Conservation (phyloP, 306 rosid species). For the Vigna mungo region DNA sequence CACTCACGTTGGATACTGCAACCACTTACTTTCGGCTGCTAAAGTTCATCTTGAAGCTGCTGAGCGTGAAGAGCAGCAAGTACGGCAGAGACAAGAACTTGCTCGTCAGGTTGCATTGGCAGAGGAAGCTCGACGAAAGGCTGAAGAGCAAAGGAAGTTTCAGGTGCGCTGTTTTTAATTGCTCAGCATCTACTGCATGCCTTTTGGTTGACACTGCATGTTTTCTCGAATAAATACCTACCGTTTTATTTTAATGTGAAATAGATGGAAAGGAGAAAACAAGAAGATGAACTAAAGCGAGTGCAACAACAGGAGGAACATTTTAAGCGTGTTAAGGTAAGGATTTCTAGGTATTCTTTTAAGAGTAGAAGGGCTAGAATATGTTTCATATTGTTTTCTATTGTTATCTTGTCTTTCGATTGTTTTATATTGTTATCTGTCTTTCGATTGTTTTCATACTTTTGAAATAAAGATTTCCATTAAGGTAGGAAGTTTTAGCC, state of each 20-base stretch:
- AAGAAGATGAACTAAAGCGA: slow-evolving; percentile 91
- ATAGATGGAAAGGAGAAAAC: slow-evolving; percentile 96
- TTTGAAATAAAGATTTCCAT: neutral
- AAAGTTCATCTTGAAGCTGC: slow-evolving; percentile 92
- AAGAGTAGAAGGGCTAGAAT: slow-evolving; percentile 27
- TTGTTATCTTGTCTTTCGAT: too few species aligned
- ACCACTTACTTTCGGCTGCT: slow-evolving; percentile 87
- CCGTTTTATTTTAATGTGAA: slow-evolving; percentile 41
- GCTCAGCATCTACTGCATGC: slow-evolving; percentile 31
- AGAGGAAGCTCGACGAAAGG: slow-evolving; percentile 97
- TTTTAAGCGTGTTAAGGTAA: slow-evolving; percentile 89
- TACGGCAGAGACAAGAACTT: slow-evolving; percentile 90
- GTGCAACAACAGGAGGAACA: slow-evolving; percentile 97
- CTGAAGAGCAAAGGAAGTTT: slow-evolving; percentile 92
- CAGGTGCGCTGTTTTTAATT: slow-evolving; percentile 64
- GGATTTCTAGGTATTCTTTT: slow-evolving; percentile 33
- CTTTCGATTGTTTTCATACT: neutral
- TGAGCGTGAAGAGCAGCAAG: slow-evolving; percentile 92
- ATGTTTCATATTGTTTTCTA: neutral
- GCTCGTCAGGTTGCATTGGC: slow-evolving; percentile 95
- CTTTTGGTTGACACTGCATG: slow-evolving; percentile 22
- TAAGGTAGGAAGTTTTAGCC: neutral
- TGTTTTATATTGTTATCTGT: neutral
- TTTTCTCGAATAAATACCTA: slow-evolving; percentile 22
- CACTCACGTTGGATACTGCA: slow-evolving; percentile 97